Evolutionary conservation across 2,329 filamentous ascomycete species (phyloP).

Genomic region (Verticillium nonalfalfae): DNA sequence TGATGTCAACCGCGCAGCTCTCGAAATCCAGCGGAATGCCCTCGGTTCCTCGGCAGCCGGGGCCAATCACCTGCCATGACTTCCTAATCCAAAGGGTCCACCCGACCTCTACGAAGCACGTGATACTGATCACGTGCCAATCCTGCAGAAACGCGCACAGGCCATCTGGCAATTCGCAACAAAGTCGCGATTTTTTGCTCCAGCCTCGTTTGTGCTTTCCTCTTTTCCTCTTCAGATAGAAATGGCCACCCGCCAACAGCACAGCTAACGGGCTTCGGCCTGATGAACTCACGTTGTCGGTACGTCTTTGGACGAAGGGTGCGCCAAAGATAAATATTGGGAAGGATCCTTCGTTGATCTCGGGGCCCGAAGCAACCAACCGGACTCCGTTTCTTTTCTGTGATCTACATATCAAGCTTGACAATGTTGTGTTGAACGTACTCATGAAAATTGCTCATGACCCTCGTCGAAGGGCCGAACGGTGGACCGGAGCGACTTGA

Average conservation of each 20-base stretch:
- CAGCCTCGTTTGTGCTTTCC: constrained; percentile 1
- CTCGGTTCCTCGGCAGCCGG: constrained; percentile 37
- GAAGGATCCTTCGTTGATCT: constrained; percentile 16
- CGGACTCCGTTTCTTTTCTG: constrained; percentile 14
- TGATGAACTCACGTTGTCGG: constrained; percentile 6
- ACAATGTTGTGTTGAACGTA: too few species aligned
- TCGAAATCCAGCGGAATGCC: constrained; percentile 5
- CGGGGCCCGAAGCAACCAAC: constrained; percentile 10
- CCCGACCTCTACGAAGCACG: background rate
- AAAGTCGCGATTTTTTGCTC: constrained; percentile 1
- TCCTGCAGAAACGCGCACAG: background rate
- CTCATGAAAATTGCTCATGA: constrained; percentile 7
- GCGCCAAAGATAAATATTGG: constrained; percentile 12
- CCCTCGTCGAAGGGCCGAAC: too few species aligned
- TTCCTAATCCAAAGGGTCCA: constrained; percentile 24
- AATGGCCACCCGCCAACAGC: constrained; percentile 11
- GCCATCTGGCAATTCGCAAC: background rate
- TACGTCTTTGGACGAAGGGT: constrained; percentile 10
- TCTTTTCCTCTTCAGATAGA: constrained; percentile 11
- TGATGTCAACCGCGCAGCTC: constrained; percentile 9
- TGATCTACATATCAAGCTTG: constrained; percentile 9
- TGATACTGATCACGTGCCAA: background rate
- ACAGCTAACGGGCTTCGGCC: constrained; percentile 9
- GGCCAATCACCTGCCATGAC: constrained; percentile 30
- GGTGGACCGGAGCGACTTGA: too few species aligned